Evolutionary conservation across 306 rosid genomes (phyloP), one percentile per base, ranked within the genome.

Genomic region (Cercis canadensis): DNA sequence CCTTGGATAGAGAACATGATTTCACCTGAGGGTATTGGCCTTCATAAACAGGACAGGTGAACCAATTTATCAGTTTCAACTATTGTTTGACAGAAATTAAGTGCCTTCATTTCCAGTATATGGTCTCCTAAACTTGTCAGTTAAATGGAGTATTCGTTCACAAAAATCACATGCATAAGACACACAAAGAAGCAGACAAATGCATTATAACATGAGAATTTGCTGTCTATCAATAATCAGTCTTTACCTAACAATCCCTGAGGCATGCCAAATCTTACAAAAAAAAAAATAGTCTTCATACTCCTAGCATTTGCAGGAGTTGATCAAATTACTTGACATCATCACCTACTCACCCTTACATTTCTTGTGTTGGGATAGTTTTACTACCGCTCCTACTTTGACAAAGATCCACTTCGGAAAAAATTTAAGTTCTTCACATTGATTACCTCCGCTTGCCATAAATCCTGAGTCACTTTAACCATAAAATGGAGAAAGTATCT

Each of bases 1-100:
- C 29, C 65, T 57, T 55, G 54, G 24, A 69, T 13, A 51, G 51
- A 15, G 52, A 62, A 53, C 61, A n/a, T n/a, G n/a, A n/a, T n/a
- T n/a, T n/a, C n/a, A n/a, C n/a, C n/a, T n/a, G n/a, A 57, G 52
- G 45, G 46, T 52, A 52, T 11, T 67, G 21, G 16, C 37, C 57
- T 40, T 31, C 29, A 16, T 46, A 65, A 12, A 46, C 15, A 13
- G 9, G 31, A 51, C 34, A 13, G n/a, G 32, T 8, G 2, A 46
- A 11, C 19, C 41, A 49, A 33, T 31, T 57, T 46, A 63, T 57
- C 41, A 59, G 32, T 51, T 52, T 12, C 18, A 29, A 67, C 21
- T 46, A 18, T 68, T 18, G 11, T 44, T 32, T 40, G 6, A 43
- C 15, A 16, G 41, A 5, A 43, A 9, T 24, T 34, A 50, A 29